These are phyloP conservation scores for Mortierella sp. DNA, from an alignment of 371 early-diverging fungal species.

Conservation along the genomic window DNA sequence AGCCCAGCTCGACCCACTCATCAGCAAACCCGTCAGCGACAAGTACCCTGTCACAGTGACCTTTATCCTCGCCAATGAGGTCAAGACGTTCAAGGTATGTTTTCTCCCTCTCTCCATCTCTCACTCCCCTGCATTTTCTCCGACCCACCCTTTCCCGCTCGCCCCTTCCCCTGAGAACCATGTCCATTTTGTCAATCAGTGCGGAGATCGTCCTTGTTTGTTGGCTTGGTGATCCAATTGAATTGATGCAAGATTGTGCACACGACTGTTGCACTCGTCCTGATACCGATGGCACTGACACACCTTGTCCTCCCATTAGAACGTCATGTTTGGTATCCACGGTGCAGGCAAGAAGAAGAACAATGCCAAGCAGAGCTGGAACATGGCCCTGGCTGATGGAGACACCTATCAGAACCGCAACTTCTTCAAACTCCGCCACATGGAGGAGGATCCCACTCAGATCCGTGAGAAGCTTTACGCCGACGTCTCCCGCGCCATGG, in stretches of 20 bases:
- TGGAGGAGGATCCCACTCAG: slow-evolving; percentile 70
- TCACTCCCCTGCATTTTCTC: neutral
- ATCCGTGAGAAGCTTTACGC: slow-evolving; percentile 68
- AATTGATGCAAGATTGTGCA: too few relatives aligned
- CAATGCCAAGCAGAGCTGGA: slow-evolving; percentile 70
- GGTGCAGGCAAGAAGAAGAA: slow-evolving; percentile 66
- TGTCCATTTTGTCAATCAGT: neutral
- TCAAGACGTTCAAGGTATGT: slow-evolving; percentile 53
- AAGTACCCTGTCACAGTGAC: slow-evolving; percentile 54
- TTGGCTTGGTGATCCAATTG: too few relatives aligned
- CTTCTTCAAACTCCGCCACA: slow-evolving; percentile 67
- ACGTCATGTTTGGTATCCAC: slow-evolving; percentile 60
- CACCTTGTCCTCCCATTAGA: slow-evolving; percentile 15
- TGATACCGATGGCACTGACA: too few relatives aligned
- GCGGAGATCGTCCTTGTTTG: too few relatives aligned
- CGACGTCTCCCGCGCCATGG: slow-evolving; percentile 61
- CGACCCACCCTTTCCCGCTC: neutral
- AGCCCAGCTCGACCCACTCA: slow-evolving; percentile 37
- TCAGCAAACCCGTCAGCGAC: slow-evolving; percentile 42
- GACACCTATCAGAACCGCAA: slow-evolving; percentile 56
- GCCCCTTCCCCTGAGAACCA: neutral
- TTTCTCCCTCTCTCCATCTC: neutral
- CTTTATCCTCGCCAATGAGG: slow-evolving; percentile 58
- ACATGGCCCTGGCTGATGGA: slow-evolving; percentile 53
- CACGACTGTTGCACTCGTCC: too few relatives aligned